Percentiles rank a stretch among this genome's conserved stretches.
Evolutionary conservation across 2,329 filamentous ascomycete species (phyloP).

Genomic region (Phaeosphaeriaceae sp.): DNA sequence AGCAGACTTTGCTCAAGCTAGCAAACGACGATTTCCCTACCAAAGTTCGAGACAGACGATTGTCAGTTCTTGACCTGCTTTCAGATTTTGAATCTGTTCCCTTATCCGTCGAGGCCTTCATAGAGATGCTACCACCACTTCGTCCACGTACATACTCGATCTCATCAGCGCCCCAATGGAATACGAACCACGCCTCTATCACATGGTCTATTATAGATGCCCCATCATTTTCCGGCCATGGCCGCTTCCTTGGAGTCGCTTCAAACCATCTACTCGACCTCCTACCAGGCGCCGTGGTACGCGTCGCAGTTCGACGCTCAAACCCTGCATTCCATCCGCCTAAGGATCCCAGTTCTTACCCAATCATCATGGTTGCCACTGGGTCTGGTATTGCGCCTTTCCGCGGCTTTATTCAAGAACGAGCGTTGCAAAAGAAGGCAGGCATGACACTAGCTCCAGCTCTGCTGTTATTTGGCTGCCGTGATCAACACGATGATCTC

Average conservation of each 20-base stretch:
- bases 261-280: slow-evolving; percentile 41
- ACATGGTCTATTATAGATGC: slow-evolving; percentile 68
- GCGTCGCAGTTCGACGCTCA: slow-evolving; percentile 37
- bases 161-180: slow-evolving; percentile 65
- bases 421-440: slow-evolving; percentile 6
- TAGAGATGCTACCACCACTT: slow-evolving; percentile 75
- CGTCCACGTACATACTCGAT: slow-evolving; percentile 75
- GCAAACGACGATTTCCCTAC: slow-evolving; percentile 33
- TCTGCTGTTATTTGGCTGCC: no score
- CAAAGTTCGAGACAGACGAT: slow-evolving; percentile 4
- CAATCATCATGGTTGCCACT: slow-evolving; percentile 52
- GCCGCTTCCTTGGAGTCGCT: slow-evolving; percentile 41
- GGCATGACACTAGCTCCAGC: no score
- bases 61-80: slow-evolving; percentile 19
- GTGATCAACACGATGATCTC: no score
- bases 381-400: slow-evolving; percentile 29
- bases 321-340: slow-evolving; percentile 46
- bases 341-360: slow-evolving; percentile 37
- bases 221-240: slow-evolving; percentile 33
- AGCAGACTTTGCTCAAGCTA: not conserved
- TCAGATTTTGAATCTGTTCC: slow-evolving; percentile 7
- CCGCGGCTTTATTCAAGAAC: slow-evolving; percentile 30
- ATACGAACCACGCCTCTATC: slow-evolving; percentile 52
- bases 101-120: slow-evolving; percentile 64
- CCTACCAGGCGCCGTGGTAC: slow-evolving; percentile 37